These are phyloP conservation scores for Paramecium sonneborni DNA, from an alignment of 73 alveolate species.

Conservation along the genomic window DNA sequence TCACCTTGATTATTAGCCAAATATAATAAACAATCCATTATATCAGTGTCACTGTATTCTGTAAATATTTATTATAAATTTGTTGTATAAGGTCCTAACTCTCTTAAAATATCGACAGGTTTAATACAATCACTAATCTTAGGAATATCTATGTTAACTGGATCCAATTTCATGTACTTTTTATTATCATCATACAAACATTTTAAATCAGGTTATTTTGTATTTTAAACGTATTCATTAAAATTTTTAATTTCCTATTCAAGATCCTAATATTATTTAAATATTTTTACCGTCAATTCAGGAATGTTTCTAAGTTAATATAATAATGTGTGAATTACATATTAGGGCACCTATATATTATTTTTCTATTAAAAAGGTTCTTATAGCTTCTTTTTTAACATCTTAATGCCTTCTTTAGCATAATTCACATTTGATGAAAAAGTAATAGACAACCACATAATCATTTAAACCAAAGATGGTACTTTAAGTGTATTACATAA, in stretches of 20 bases:
- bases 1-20: neutral
- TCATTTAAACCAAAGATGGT: neutral
- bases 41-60: neutral
- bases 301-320: neutral
- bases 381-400: constrained; percentile 29
- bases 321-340: neutral
- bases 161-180: neutral
- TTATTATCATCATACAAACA: constrained; percentile 27
- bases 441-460: constrained; percentile 6
- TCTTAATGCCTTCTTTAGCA: neutral
- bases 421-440: neutral
- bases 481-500: neutral
- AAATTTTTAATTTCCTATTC: constrained; percentile 20
- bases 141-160: neutral
- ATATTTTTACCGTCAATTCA: neutral
- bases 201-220: neutral
- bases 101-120: neutral
- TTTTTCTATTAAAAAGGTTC: constrained; percentile 1
- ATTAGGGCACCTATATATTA: neutral
- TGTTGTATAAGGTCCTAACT: neutral
- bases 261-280: constrained; percentile 5
- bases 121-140: neutral
- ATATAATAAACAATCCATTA: constrained; percentile 8
- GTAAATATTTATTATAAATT: neutral
- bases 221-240: neutral